Evolutionary conservation across 352 stramenopile species (phyloP).

Genomic region (Elongisporangium anandrum): DNA sequence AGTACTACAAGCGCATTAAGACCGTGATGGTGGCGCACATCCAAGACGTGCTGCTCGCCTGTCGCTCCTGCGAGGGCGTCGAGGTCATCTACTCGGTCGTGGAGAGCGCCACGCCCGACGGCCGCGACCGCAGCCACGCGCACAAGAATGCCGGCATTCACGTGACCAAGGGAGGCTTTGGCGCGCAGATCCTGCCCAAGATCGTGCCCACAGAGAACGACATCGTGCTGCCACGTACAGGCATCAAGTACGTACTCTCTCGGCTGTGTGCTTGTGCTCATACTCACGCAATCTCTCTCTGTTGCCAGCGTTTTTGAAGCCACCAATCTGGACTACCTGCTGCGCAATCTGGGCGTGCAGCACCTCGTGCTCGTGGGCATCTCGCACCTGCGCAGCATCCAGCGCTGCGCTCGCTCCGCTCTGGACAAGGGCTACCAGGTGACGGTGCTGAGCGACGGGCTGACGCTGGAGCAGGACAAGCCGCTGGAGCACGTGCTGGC

Average conservation of each 20-base stretch:
- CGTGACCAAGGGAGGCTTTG: slow-evolving; percentile 60
- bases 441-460: slow-evolving; percentile 79
- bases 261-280: background rate
- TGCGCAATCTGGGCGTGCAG: slow-evolving; percentile 82
- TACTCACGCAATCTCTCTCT: slow-evolving; percentile 1
- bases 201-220: slow-evolving; percentile 56
- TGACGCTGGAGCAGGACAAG: slow-evolving; percentile 12
- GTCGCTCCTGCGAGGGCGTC: slow-evolving; percentile 40
- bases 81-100: slow-evolving; percentile 91
- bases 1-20: slow-evolving; percentile 51
- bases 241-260: slow-evolving; percentile 52
- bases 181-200: slow-evolving; percentile 55
- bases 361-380: slow-evolving; percentile 86
- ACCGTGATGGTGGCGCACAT: slow-evolving; percentile 48
- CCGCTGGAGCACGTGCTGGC: slow-evolving; percentile 15
- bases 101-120: slow-evolving; percentile 79
- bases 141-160: slow-evolving; percentile 88
- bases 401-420: slow-evolving; percentile 75
- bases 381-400: slow-evolving; percentile 77
- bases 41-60: slow-evolving; percentile 53
- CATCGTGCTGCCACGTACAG: slow-evolving; percentile 81
- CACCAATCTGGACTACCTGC: slow-evolving; percentile 88
- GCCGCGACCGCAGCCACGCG: slow-evolving; percentile 72
- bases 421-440: slow-evolving; percentile 87
- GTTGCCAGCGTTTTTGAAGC: slow-evolving; percentile 71